Evolutionary conservation across 495 filamentous ascomycete genomes (phyloP).

Genomic region (Penicillium fimorum): DNA sequence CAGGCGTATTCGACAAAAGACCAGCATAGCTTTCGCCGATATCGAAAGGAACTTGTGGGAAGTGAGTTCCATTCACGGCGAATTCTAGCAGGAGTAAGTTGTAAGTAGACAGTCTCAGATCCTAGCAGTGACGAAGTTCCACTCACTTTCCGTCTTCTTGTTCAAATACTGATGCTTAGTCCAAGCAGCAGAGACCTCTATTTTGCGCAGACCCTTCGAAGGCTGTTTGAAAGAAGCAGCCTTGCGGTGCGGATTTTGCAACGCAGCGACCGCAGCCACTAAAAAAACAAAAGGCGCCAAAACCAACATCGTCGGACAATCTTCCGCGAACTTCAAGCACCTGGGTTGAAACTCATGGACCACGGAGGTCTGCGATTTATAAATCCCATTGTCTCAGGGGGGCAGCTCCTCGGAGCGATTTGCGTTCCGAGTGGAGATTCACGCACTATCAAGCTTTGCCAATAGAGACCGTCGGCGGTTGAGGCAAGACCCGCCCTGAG

Average conservation of each 20-base stretch:
- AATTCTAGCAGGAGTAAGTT: constrained; percentile 43
- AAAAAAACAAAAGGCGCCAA: constrained; percentile 7
- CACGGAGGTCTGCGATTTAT: background rate
- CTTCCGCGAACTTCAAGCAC: background rate
- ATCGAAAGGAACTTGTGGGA: constrained; percentile 73
- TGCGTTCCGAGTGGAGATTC: constrained; percentile 1
- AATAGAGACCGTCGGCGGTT: background rate
- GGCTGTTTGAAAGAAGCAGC: constrained; percentile 5
- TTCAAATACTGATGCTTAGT: constrained; percentile 17
- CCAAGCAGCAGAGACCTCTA: background rate
- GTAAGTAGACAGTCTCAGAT: background rate
- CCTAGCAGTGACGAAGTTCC: background rate
- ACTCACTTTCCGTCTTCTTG: constrained; percentile 19
- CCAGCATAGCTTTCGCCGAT: constrained; percentile 77
- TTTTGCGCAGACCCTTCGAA: background rate
- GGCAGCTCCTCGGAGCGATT: background rate
- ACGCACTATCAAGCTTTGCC: constrained; percentile 11
- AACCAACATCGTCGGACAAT: constrained; percentile 12
- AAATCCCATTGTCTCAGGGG: background rate
- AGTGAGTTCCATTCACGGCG: constrained; percentile 61
- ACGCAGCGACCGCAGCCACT: constrained; percentile 9
- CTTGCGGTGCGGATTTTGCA: constrained; percentile 23
- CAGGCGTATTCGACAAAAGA: constrained; percentile 63
- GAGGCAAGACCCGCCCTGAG: background rate
- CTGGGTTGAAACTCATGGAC: background rate